Evolutionary conservation across 768 basidiomycete species (phyloP), one percentile per base, ranked within the genome.

Genomic region (Phaeotremella skinneri): DNA sequence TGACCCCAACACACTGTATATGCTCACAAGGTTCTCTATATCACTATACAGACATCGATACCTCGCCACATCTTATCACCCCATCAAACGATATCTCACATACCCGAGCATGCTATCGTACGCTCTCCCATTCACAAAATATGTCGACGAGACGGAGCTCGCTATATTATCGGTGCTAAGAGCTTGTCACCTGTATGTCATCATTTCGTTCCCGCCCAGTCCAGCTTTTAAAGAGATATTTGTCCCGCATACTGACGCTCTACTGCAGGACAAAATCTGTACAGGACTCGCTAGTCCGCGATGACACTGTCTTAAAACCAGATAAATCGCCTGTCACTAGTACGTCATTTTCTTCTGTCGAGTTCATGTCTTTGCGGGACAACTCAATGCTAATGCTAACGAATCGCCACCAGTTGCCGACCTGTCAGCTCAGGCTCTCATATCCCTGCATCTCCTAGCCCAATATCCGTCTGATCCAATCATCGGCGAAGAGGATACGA

Each of bases 291-390:
- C 83, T 96, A 53, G 86, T 90, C 63, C 86, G 85, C 62, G 85
- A 85, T 66, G 94, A 94, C 77, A 91, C 89, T 0, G 80, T 93
- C 37, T 86, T 86, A 49, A 97, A 99, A 75, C 85, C 82, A 26
- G 94, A 99, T 80, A 92, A 92, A 76, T 88, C 87, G 1, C 91
- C 91, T 9, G 91, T 94, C 1, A 93, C 91, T 13, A 87, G 90
- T 88, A 59, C 50, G 81, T 68, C 41, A 20, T n/a, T 21, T 31
- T 47, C 48, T 29, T 27, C n/a, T 21, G 3, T 3, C 20, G 5
- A 13, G 3, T 21, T 7, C 43, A 29, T 9, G 48, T 42, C n/a
- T n/a, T n/a, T n/a, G n/a, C n/a, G n/a, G n/a, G n/a, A n/a, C n/a
- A n/a, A n/a, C n/a, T n/a, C n/a, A n/a, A n/a, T 23, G 3, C 29